These are phyloP conservation scores for Talaromyces sp. DNA, from an alignment of 2,329 filamentous ascomycete genomes.

Conservation along the genomic window DNA sequence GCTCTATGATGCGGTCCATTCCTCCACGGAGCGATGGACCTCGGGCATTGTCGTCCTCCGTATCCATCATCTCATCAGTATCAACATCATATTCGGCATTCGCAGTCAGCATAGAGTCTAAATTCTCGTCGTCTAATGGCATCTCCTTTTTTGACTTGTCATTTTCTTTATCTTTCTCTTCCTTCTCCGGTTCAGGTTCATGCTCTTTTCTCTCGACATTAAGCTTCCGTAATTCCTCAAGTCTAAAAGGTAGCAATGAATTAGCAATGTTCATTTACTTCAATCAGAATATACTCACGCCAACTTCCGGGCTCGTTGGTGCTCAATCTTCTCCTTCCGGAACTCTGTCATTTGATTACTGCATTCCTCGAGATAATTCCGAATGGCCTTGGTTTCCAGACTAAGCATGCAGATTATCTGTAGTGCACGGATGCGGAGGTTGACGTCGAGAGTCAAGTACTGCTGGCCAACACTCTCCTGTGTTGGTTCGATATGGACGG, in stretches of 20 bases:
- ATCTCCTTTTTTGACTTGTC: slow-evolving; percentile 11
- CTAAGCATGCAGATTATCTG: slow-evolving; percentile 84
- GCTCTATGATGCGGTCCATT: slow-evolving; percentile 64
- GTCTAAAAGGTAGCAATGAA: slow-evolving; percentile 19
- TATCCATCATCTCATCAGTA: slow-evolving; percentile 56
- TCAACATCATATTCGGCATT: slow-evolving; percentile 13
- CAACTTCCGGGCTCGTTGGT: slow-evolving; percentile 69
- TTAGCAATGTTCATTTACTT: not conserved
- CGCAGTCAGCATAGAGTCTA: slow-evolving; percentile 5
- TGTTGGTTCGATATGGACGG: slow-evolving; percentile 68
- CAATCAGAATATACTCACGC: slow-evolving; percentile 42
- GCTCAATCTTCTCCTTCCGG: slow-evolving; percentile 92
- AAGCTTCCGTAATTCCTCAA: slow-evolving; percentile 43
- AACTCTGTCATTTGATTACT: slow-evolving; percentile 91
- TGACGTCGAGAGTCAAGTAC: slow-evolving; percentile 74
- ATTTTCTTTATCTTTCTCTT: slow-evolving; percentile 38
- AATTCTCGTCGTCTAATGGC: slow-evolving; percentile 4
- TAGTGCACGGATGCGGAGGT: slow-evolving; percentile 71
- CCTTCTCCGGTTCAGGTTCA: slow-evolving; percentile 43
- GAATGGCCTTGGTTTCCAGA: slow-evolving; percentile 76
- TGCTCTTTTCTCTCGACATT: slow-evolving; percentile 46
- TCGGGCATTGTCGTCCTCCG: slow-evolving; percentile 62
- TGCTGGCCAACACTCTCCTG: slow-evolving; percentile 66
- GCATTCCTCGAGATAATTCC: slow-evolving; percentile 85
- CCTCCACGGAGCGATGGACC: slow-evolving; percentile 57